Conservation (phyloP, 768 basidiomycete species). For the Panaeolus papilionaceus region DNA sequence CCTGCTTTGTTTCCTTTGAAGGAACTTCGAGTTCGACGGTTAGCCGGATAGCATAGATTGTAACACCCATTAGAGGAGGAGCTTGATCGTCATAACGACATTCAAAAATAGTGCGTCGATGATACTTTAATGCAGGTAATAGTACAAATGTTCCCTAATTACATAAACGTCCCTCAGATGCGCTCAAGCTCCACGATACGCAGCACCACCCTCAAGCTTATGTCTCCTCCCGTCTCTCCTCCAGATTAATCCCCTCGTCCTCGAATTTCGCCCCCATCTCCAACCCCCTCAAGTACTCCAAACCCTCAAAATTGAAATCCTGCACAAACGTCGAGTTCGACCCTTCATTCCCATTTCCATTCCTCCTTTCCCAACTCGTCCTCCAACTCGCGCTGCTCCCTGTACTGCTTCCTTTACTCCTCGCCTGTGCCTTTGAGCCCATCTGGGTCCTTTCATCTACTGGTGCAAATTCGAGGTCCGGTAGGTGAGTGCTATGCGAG, state of each 20-base stretch:
- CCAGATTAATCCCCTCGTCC: not conserved
- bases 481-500: not conserved
- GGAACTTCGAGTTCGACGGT: not conserved
- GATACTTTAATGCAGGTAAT: not conserved
- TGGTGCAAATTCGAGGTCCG: not conserved
- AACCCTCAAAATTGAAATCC: conserved; percentile 3
- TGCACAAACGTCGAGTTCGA: not conserved
- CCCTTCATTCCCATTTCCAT: not conserved
- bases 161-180: not conserved
- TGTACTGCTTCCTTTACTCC: not conserved
- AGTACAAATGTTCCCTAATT: conserved; percentile 6
- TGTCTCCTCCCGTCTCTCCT: not conserved
- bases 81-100: not conserved
- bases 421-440: not conserved
- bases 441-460: not conserved
- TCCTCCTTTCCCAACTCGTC: not conserved
- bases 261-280: not conserved
- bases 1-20: not conserved
- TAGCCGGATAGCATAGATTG: not conserved
- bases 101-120: not conserved
- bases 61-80: not conserved
- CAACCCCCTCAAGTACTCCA: not conserved
- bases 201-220: not conserved
- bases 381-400: not conserved
- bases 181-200: not conserved